A percentile compares a stretch with the other conserved stretches of the same genome.
Conservation (phyloP, 345 rosid genomes). For the Eucalyptus dawsonii region DNA sequence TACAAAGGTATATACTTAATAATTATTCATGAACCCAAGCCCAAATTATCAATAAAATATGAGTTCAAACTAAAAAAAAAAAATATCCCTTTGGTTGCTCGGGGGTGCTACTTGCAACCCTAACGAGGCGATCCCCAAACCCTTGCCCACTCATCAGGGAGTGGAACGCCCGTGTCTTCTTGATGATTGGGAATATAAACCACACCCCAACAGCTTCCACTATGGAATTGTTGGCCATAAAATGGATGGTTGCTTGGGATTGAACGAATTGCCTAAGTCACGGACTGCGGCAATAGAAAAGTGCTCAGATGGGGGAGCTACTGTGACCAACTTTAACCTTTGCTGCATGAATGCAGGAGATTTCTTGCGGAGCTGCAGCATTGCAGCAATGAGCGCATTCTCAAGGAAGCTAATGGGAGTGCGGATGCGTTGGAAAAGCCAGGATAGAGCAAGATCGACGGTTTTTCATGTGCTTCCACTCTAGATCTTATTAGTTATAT, state of each 20-base stretch:
- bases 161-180: accelerated
- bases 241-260: neutral
- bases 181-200: too few relatives aligned
- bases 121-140: too few relatives aligned
- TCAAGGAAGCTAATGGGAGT: neutral
- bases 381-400: neutral
- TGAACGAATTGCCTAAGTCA: neutral
- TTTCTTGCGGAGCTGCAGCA: neutral
- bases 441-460: neutral
- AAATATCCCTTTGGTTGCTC: too few relatives aligned
- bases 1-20: too few relatives aligned
- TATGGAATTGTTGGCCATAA: neutral
- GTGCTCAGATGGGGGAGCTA: neutral
- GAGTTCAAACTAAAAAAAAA: too few relatives aligned
- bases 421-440: neutral
- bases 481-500: neutral
- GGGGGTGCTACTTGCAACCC: too few relatives aligned
- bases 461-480: neutral
- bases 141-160: too few relatives aligned
- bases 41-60: too few relatives aligned
- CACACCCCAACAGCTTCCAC: too few relatives aligned
- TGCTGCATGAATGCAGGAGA: neutral
- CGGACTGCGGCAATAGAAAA: neutral
- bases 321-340: neutral
- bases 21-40: too few relatives aligned